Base-by-base conservation (phyloP, 257 asterid species). In the Primulina huaijiensis region DNA sequence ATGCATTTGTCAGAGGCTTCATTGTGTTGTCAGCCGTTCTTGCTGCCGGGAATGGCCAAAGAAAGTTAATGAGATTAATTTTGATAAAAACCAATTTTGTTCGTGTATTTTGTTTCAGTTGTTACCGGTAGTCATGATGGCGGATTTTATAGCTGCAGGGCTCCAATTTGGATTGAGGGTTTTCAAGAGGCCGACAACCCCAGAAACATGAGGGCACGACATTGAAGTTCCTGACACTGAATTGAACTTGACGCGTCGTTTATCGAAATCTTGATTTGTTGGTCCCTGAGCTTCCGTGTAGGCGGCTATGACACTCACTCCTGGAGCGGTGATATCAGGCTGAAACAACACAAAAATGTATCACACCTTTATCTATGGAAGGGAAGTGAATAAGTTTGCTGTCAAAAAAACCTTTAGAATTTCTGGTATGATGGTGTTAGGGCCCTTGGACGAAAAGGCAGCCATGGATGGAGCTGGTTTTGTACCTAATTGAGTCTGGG, bases 251-350 rank as follows among this genome's bases (percentile, higher is more conserved):
- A 84, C 81, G 1, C 91, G 83, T 1, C 99, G 82, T 10, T 75
- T 77, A 70, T 89, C 96, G 70, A 78, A 87, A 55, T 72, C 84
- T 79, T 78, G 85, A 65, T 82, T 80, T 14, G 96, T 87, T 9
- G 99, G 99, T 3, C 89, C 89, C 69, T 83, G 80, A 7, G 96
- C 90, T 73, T 59, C 89, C 0, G 96, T 86, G 52, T 81, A 93
- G 59, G 99, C 96, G 5, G 99, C 96, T 37, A 93, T 85, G 25
- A 93, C 66, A 75, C 89, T 89, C 74, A 93, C 97, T 68, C 99
- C 97, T 1, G 99, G 97, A 23, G 99, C 97, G 25, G 97, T 87
- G 34, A 93, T 85, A 83, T 93, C 99, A 64, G 99, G 99, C 99
- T 93, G 92, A 35, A 78, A 68, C 21, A 62, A 40, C 8, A 33